Conservation (phyloP, 768 basidiomycete species). For the Ramaria rubella region DNA sequence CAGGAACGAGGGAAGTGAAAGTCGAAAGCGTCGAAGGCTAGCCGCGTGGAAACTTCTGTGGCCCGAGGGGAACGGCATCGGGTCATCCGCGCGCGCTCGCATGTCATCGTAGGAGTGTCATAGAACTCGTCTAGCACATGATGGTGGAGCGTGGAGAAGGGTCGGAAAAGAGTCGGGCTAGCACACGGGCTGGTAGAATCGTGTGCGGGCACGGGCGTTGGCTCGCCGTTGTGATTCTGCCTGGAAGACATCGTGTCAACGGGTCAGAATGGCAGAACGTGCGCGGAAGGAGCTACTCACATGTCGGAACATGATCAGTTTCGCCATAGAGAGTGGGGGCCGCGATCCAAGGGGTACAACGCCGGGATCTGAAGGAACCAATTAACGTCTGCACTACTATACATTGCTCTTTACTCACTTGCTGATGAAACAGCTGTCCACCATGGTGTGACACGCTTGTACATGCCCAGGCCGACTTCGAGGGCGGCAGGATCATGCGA, state of each 20-base stretch:
- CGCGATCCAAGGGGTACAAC: conserved; percentile 6
- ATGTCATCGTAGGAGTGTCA: no score
- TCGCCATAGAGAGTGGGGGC: conserved; percentile 10
- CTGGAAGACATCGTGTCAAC: neutral
- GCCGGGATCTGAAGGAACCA: neutral
- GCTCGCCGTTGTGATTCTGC: conserved; percentile 9
- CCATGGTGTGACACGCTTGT: conserved; percentile 10
- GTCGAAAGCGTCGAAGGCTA: no score
- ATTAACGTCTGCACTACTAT: neutral
- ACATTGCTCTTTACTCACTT: neutral
- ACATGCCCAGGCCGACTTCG: conserved; percentile 4
- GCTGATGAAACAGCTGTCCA: conserved; percentile 2
- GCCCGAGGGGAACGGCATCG: no score
- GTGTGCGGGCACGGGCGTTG: conserved; percentile 5
- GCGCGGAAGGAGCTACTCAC: neutral
- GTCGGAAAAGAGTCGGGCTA: neutral
- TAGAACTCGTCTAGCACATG: neutral
- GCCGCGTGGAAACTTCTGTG: no score
- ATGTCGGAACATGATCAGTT: conserved; percentile 11
- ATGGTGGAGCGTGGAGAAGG: neutral
- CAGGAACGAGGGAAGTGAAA: no score
- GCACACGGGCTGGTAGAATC: neutral
- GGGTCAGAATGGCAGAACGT: neutral
- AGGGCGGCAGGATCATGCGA: neutral
- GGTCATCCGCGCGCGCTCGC: no score